phyloP scores from a whole-genome alignment of 495 filamentous ascomycete genomes.

The Penicillium roqueforti region DNA sequence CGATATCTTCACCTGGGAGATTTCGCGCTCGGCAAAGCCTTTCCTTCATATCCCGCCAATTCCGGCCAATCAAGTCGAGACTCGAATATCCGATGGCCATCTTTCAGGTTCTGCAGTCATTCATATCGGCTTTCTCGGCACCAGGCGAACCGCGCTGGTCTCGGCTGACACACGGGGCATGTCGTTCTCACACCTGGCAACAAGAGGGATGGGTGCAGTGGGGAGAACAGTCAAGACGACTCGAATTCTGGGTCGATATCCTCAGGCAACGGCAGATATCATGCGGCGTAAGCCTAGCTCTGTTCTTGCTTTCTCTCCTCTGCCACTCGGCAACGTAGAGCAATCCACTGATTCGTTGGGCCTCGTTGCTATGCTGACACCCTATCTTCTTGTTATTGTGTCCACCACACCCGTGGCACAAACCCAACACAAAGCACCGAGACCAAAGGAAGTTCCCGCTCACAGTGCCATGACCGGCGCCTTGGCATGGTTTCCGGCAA shows the following conservation, averaged over 20 bases:
- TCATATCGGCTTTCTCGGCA: conserved; percentile 93
- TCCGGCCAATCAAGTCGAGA: conserved; percentile 58
- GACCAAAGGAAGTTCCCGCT: conserved; percentile 83
- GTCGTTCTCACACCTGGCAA: conserved; percentile 97
- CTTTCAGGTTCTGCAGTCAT: conserved; percentile 69
- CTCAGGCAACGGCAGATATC: conserved; percentile 52
- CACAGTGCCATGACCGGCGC: conserved; percentile 91
- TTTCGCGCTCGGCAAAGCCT: conserved; percentile 69
- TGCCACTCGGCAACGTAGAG: conserved; percentile 89
- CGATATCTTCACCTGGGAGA: conserved; percentile 96
- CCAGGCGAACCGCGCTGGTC: conserved; percentile 89
- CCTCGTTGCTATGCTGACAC: conserved; percentile 91
- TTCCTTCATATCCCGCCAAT: conserved; percentile 86
- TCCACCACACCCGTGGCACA: conserved; percentile 94
- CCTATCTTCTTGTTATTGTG: conserved; percentile 91
- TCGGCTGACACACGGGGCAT: conserved; percentile 96
- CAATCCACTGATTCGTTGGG: conserved; percentile 84
- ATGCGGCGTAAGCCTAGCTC: conserved; percentile 87
- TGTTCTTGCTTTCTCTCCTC: conserved; percentile 82
- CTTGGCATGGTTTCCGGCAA: conserved; percentile 94
- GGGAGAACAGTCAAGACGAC: conserved; percentile 83
- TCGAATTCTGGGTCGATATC: conserved; percentile 88
- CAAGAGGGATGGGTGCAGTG: conserved; percentile 80
- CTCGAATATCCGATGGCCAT: conserved; percentile 74
- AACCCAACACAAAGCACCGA: conserved; percentile 86